Evolutionary conservation across 2,329 filamentous ascomycete species (phyloP).

Genomic region (Clarireedia homoeocarpa): DNA sequence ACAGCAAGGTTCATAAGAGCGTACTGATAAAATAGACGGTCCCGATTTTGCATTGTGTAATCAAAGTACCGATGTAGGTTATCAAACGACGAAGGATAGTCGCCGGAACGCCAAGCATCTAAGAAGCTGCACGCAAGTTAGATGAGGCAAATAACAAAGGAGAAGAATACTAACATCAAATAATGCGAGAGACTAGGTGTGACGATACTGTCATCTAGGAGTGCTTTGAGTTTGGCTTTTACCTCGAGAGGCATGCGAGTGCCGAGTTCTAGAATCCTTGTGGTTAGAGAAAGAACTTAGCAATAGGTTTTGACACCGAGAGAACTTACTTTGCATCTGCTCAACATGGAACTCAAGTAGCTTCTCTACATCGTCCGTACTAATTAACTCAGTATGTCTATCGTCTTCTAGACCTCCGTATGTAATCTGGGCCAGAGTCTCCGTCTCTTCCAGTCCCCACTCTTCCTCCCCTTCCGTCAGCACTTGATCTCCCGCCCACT

Average conservation of each 20-base stretch:
- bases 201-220: conserved; percentile 59
- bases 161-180: conserved; percentile 44
- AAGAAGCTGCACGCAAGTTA: conserved; percentile 55
- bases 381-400: conserved; percentile 42
- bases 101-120: conserved; percentile 84
- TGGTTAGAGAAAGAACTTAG: not conserved
- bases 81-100: conserved; percentile 86
- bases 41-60: conserved; percentile 81
- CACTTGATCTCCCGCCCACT: conserved; percentile 51
- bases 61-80: conserved; percentile 92
- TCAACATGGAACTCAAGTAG: conserved; percentile 84
- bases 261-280: conserved; percentile 54
- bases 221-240: conserved; percentile 58
- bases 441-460: conserved; percentile 42
- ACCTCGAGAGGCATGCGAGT: conserved; percentile 70
- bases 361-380: conserved; percentile 71
- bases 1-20: conserved; percentile 89
- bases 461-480: conserved; percentile 41
- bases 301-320: not conserved
- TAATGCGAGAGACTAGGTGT: conserved; percentile 71
- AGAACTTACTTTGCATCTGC: conserved; percentile 65
- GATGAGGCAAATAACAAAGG: not conserved
- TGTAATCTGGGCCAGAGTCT: conserved; percentile 29
- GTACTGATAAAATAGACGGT: conserved; percentile 87
- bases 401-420: conserved; percentile 21